Evolutionary conservation across 2,329 filamentous ascomycete genomes (phyloP).

Genomic region (Colletotrichum sp.): DNA sequence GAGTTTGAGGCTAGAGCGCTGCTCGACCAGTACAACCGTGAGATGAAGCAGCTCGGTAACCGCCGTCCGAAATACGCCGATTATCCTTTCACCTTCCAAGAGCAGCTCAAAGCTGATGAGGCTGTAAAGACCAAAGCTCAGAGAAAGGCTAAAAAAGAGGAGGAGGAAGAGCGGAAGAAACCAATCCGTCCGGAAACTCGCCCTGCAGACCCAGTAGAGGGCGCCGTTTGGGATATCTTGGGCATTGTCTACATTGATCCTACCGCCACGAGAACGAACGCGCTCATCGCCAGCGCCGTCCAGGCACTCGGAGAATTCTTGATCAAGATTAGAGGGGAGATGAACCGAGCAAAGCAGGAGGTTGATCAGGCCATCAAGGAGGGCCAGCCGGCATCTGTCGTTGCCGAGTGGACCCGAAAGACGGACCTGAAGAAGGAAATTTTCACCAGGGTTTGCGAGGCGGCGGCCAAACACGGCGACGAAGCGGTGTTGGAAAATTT

Average conservation of each 20-base stretch:
- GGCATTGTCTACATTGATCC: conserved; percentile 55
- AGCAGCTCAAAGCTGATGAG: conserved; percentile 51
- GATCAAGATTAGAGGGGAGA: conserved; percentile 51
- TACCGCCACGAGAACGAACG: conserved; percentile 38
- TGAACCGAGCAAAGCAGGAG: conserved; percentile 52
- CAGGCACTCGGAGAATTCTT: conserved; percentile 57
- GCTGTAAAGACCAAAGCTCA: conserved; percentile 50
- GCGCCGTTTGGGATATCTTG: conserved; percentile 58
- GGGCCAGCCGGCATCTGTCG: conserved; percentile 38
- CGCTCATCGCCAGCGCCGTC: conserved; percentile 50
- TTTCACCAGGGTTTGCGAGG: conserved; percentile 56
- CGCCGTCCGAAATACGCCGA: conserved; percentile 52
- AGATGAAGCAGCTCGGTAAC: conserved; percentile 46
- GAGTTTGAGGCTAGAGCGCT: conserved; percentile 42
- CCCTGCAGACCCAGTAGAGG: conserved; percentile 50
- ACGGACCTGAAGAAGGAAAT: conserved; percentile 51
- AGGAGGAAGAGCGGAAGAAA: conserved; percentile 44
- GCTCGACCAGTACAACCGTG: conserved; percentile 45
- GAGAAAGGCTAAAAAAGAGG: conserved; percentile 48
- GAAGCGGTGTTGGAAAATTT: conserved; percentile 62
- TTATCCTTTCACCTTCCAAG: conserved; percentile 47
- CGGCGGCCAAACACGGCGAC: conserved; percentile 60
- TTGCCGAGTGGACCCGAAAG: conserved; percentile 43
- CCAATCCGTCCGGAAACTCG: conserved; percentile 47
- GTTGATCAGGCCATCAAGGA: conserved; percentile 49